Evolutionary conservation across 768 basidiomycete genomes (phyloP), one percentile per base, ranked within the genome.

Genomic region (Russula brevipes): DNA sequence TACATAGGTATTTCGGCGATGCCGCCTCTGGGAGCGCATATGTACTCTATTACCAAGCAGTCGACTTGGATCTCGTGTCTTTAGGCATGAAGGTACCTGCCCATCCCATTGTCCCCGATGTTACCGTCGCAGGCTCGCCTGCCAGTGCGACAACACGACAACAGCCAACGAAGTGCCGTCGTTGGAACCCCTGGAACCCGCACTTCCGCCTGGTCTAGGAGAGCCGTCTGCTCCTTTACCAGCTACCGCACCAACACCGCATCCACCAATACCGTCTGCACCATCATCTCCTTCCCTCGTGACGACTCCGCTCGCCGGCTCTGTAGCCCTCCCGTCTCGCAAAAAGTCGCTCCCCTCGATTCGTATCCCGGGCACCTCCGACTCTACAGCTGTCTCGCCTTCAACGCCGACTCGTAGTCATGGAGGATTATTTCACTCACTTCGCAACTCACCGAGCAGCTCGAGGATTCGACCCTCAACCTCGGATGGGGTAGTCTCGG

Each of bases 21-120:
- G 89, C 82, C 12, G 82, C 84, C 69, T 79, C 86, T 1, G 95
- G 95, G 41, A 87, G 89, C 47, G 97, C 96, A 19, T 99, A 99
- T 73, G 94, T 98, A 31, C 80, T 99, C 42, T 98, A 96, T 76
- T 99, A 98, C 74, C 94, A 98, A 75, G 94, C 94, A 31, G 86
- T 82, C 39, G 94, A 98, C 73, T 81, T 98, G 60, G 88, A 96
- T 71, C 77, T 82, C 41, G 72, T 77, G n/a, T 77, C 80, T 24
- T 81, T 95, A 35, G 94, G 93, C 2, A 75, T 96, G 24, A 82
- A 79, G 59, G 57, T 67, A 16, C 70, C 69, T n/a, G 61, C 71
- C 16, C 70, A 70, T n/a, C 62, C 72, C 6, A 54, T 69, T 7
- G 16, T 69, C 36, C 55, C 69, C 6, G 57, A 52, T 58, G 54